Percentiles rank a stretch among this genome's conserved stretches.
Conservation (phyloP, 371 early-diverging fungal genomes). For the Chytridiales sp. region DNA sequence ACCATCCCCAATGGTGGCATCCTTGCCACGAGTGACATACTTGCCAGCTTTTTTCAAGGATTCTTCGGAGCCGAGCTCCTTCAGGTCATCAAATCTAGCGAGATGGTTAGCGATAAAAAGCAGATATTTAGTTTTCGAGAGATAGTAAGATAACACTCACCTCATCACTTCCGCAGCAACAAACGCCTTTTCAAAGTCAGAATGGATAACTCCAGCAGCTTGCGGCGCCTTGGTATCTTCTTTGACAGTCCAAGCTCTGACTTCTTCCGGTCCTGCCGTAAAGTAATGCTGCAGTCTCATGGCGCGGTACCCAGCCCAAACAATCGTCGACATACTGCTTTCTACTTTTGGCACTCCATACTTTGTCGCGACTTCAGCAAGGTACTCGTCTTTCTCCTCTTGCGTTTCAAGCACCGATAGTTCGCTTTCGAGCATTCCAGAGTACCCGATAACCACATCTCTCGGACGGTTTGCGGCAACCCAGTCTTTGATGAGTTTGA, state of each 20-base stretch:
- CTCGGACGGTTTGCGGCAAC: constrained; percentile 70
- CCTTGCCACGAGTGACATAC: constrained; percentile 90
- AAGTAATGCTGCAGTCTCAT: constrained; percentile 94
- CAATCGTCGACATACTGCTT: constrained; percentile 83
- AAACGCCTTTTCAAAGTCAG: constrained; percentile 94
- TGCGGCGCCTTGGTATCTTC: constrained; percentile 88
- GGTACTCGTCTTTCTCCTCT: constrained; percentile 61
- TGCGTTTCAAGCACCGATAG: constrained; percentile 36
- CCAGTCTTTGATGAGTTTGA: constrained; percentile 71
- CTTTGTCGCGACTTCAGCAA: constrained; percentile 57
- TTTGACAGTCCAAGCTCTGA: constrained; percentile 94
- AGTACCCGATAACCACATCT: constrained; percentile 86
- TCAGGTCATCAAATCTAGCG: constrained; percentile 84
- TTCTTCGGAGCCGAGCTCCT: constrained; percentile 75
- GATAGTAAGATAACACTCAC: too few relatives aligned
- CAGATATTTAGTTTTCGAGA: neutral
- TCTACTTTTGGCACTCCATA: constrained; percentile 31
- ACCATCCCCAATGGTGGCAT: constrained; percentile 94
- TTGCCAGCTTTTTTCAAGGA: constrained; percentile 94
- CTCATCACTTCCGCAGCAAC: constrained; percentile 87
- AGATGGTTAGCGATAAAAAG: constrained; percentile 14
- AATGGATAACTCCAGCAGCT: constrained; percentile 96
- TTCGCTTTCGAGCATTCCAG: constrained; percentile 72
- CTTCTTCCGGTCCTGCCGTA: constrained; percentile 95
- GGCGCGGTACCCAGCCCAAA: constrained; percentile 87